These are phyloP conservation scores for Xylaria intraflava DNA, from an alignment of 495 filamentous ascomycete genomes.

Conservation along the genomic window DNA sequence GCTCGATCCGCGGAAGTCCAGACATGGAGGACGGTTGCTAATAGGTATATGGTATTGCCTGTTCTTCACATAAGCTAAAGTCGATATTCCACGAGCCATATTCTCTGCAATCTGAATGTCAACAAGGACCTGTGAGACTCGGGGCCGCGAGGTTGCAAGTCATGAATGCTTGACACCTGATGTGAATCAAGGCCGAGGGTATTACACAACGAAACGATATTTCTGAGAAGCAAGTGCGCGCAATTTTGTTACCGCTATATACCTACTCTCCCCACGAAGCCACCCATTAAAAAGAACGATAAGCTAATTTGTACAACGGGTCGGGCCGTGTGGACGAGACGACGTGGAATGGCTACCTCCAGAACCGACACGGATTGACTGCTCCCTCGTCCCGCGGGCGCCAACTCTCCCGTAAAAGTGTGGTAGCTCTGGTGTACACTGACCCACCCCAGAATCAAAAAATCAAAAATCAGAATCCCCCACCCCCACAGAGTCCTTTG, in stretches of 20 bases:
- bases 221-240: neutral
- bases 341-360: neutral
- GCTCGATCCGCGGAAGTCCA: no score
- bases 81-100: no score
- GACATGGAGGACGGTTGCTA: no score
- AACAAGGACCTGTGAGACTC: no score
- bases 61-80: no score
- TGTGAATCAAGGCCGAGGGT: no score
- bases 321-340: neutral
- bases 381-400: neutral
- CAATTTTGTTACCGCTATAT: neutral
- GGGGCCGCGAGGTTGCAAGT: no score
- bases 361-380: neutral
- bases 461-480: neutral
- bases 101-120: no score
- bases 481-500: neutral
- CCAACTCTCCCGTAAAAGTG: neutral
- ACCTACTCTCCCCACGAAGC: neutral
- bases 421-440: neutral
- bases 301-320: constrained; percentile 9
- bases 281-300: neutral
- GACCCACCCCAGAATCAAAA: neutral
- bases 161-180: no score
- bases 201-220: no score
- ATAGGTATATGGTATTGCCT: no score